phyloP scores from a whole-genome alignment of 2,329 filamentous ascomycete species.

The Sporothrix pallida region DNA sequence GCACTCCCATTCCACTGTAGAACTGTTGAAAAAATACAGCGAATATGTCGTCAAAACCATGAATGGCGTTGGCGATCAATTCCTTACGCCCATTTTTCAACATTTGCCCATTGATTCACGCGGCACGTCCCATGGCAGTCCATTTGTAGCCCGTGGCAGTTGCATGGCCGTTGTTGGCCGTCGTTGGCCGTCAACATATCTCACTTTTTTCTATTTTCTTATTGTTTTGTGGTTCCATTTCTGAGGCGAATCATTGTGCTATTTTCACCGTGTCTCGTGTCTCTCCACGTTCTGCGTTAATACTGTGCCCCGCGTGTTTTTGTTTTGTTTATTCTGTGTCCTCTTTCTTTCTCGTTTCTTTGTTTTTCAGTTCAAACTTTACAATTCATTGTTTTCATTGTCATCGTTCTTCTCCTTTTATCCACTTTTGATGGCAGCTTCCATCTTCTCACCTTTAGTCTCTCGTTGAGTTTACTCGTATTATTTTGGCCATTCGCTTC shows the following conservation, averaged over 20 bases:
- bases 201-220: neutral
- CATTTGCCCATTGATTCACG: neutral
- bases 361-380: neutral
- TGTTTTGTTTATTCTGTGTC: neutral
- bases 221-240: neutral
- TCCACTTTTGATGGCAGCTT: neutral
- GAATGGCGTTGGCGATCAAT: neutral
- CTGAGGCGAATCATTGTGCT: too few relatives aligned
- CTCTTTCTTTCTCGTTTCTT: neutral
- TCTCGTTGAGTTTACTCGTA: neutral
- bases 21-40: neutral
- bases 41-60: neutral
- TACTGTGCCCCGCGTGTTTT: too few relatives aligned
- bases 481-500: neutral
- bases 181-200: neutral
- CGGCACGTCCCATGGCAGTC: neutral
- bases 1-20: too few relatives aligned
- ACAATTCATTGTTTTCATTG: neutral
- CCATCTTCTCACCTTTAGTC: neutral
- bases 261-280: too few relatives aligned
- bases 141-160: neutral
- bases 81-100: neutral
- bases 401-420: neutral
- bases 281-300: too few relatives aligned
- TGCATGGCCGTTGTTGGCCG: neutral